Evolutionary conservation across 1,139 yeast genomes (phyloP).

Genomic region (Hansenula anomala): DNA sequence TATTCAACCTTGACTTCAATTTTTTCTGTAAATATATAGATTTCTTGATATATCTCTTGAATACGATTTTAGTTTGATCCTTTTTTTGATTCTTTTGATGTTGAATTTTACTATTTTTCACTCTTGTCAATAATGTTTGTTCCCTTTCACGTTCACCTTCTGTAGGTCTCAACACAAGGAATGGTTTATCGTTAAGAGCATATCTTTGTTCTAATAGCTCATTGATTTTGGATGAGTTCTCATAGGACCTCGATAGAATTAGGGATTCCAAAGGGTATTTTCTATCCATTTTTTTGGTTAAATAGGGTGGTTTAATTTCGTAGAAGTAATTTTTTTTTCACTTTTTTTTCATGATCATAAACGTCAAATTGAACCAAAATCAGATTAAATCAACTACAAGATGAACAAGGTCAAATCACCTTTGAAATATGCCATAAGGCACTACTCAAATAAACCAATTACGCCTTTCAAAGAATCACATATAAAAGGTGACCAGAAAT

Average conservation of each 20-base stretch:
- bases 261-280: slow-evolving; percentile 20
- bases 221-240: slow-evolving; percentile 33
- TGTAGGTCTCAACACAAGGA: slow-evolving; percentile 43
- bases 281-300: slow-evolving; percentile 15
- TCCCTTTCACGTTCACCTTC: slow-evolving; percentile 20
- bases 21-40: slow-evolving; percentile 32
- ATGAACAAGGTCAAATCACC: background rate
- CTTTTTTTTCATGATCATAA: background rate
- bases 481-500: slow-evolving; percentile 14
- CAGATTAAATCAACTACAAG: too few relatives aligned
- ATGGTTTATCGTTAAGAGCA: slow-evolving; percentile 45
- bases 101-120: slow-evolving; percentile 6
- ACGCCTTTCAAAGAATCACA: slow-evolving; percentile 4
- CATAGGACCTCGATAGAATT: slow-evolving; percentile 47
- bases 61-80: slow-evolving; percentile 35
- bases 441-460: background rate
- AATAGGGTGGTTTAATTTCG: background rate
- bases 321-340: too few relatives aligned
- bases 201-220: slow-evolving; percentile 54
- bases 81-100: slow-evolving; percentile 5
- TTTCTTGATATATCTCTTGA: slow-evolving; percentile 39
- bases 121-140: slow-evolving; percentile 5
- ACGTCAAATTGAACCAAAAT: too few relatives aligned
- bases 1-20: slow-evolving; percentile 25
- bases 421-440: background rate